Conservation (phyloP, 345 rosid genomes). For the Sisymbrium altissimum region DNA sequence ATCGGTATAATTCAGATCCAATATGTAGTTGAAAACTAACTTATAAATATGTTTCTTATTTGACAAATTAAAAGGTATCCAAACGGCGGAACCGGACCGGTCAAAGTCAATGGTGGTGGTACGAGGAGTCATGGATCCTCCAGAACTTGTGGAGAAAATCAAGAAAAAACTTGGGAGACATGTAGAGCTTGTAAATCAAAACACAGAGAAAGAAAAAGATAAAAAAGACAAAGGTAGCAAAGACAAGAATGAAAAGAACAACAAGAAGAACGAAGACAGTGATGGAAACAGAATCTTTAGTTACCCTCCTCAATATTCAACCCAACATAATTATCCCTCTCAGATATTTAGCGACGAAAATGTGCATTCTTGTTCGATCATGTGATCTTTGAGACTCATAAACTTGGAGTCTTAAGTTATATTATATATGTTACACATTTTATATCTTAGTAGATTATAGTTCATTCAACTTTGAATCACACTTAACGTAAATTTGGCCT, state of each 20-base stretch:
- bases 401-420: not conserved
- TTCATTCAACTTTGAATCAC: not conserved
- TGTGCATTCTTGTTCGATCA: slow-evolving; percentile 43
- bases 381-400: slow-evolving; percentile 34
- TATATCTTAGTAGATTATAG: not conserved
- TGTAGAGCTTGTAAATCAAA: slow-evolving; percentile 44
- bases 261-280: not conserved
- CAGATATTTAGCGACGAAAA: slow-evolving; percentile 48
- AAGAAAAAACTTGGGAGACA: slow-evolving; percentile 44
- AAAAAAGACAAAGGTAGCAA: not conserved
- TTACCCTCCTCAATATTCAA: slow-evolving; percentile 46
- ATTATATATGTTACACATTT: not conserved
- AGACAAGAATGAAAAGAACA: not conserved
- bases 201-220: slow-evolving; percentile 16
- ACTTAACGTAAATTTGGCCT: not conserved
- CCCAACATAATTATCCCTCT: slow-evolving; percentile 29
- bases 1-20: not conserved
- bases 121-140: slow-evolving; percentile 52
- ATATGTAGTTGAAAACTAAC: not conserved
- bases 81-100: slow-evolving; percentile 51
- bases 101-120: slow-evolving; percentile 46
- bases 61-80: slow-evolving; percentile 39
- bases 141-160: slow-evolving; percentile 37
- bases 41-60: not conserved
- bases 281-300: slow-evolving; percentile 15